Evolutionary conservation across 2,329 filamentous ascomycete genomes (phyloP).

Genomic region (Arthrobotrys megalospora): DNA sequence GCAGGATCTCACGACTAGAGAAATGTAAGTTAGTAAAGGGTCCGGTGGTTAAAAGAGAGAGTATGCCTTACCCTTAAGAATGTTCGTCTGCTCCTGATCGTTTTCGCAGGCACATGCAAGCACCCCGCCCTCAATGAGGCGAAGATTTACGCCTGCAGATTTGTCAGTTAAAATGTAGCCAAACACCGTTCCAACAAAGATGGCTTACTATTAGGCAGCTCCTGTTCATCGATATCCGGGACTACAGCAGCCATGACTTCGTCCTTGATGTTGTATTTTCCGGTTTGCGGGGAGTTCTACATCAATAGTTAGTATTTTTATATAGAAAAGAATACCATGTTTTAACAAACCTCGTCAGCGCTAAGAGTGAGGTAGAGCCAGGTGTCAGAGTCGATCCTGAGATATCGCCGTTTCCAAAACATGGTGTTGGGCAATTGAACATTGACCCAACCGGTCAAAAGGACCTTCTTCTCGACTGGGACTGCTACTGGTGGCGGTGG

Average conservation of each 20-base stretch:
- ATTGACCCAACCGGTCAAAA: conserved; percentile 74
- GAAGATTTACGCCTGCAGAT: conserved; percentile 71
- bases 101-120: conserved; percentile 77
- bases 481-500: conserved; percentile 76
- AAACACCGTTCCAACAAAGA: conserved; percentile 66
- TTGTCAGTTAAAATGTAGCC: conserved; percentile 67
- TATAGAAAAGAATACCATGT: conserved; percentile 39
- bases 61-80: conserved; percentile 70
- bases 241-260: conserved; percentile 85
- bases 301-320: conserved; percentile 61
- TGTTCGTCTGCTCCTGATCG: conserved; percentile 71
- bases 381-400: conserved; percentile 86
- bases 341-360: conserved; percentile 72
- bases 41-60: neutral
- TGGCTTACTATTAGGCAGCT: conserved; percentile 84
- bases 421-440: conserved; percentile 97
- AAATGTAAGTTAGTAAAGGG: conserved; percentile 16
- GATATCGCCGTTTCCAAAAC: conserved; percentile 93
- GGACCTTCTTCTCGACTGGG: conserved; percentile 73
- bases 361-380: conserved; percentile 84
- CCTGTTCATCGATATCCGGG: conserved; percentile 91
- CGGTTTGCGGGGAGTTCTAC: conserved; percentile 75
- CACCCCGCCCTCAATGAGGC: conserved; percentile 75
- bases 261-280: conserved; percentile 82
- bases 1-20: conserved; percentile 55